Conservation (phyloP, 75 land plant species). For the Ceratopteris richardii region DNA sequence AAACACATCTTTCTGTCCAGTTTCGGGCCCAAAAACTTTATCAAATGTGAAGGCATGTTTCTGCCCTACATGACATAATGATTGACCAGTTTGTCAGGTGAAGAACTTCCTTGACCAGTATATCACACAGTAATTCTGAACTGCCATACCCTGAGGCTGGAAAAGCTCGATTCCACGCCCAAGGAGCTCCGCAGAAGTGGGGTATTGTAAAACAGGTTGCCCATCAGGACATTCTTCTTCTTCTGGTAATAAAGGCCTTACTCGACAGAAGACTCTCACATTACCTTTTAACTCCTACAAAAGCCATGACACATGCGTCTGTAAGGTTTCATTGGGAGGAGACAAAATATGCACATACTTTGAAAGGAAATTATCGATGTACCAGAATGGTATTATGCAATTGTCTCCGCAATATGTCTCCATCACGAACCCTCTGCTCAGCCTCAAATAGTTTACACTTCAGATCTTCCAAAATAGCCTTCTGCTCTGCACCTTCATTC, state of each 20-base stretch:
- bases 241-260: constrained; percentile 68
- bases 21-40: constrained; percentile 71
- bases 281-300: constrained; percentile 87
- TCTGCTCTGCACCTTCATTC: constrained; percentile 40
- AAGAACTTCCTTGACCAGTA: no score
- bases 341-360: constrained; percentile 27
- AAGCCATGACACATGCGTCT: background rate
- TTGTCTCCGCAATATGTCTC: constrained; percentile 65
- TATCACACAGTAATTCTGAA: no score
- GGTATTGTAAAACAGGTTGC: constrained; percentile 48
- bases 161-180: constrained; percentile 72
- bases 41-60: constrained; percentile 75
- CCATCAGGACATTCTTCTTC: constrained; percentile 26
- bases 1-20: constrained; percentile 72
- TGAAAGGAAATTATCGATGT: background rate
- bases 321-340: background rate
- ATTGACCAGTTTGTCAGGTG: background rate
- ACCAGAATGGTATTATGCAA: constrained; percentile 69
- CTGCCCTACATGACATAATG: constrained; percentile 31
- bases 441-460: constrained; percentile 49
- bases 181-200: constrained; percentile 47
- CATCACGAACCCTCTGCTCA: constrained; percentile 54
- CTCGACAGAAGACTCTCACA: constrained; percentile 89
- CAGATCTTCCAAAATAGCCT: constrained; percentile 30
- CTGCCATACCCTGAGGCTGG: constrained; percentile 46